Base-by-base conservation (phyloP, 2,329 filamentous ascomycete species). In the Didymellaceae sp. region DNA sequence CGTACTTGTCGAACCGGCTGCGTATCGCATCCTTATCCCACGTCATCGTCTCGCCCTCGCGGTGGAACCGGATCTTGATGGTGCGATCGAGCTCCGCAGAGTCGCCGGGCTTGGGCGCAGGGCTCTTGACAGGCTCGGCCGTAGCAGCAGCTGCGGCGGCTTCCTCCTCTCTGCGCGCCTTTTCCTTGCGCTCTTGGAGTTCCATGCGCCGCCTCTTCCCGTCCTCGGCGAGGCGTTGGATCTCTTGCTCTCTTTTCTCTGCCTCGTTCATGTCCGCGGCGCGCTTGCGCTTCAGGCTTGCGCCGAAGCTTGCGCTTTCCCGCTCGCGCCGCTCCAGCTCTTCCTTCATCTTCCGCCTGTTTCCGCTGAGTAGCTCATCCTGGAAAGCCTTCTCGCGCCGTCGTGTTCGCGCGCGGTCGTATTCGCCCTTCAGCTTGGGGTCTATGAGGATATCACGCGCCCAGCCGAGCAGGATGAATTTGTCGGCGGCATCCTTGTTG, bases 361-460 rank as follows among this genome's bases (percentile, higher is more conserved):
- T 83, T 38, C 85, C 85, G 62, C 90, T 86, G 75, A 96, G 88
- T 54, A 87, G 80, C 42, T 89, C 86, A 63, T 87, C 82, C 73
- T 91, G 85, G 66, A 85, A 80, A 70, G 84, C 83, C 67, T 87
- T 87, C 67, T 89, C 83, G 51, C 87, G 77, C 55, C 84, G 81
- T 30, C 90, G 89, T 63, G 87, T 84, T 34, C 90, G 84, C 55
- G 87, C 85, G 68, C 84, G 82, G 67, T 96, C 90, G 77, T 97
- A 96, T 45, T 87, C 84, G 40, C 84, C 82, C 52, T 90, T 89
- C 28, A 90, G 82, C 11, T 81, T 82, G 0, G 84, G 75, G 57
- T 91, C 87, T 21, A 85, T 83, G 2, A 97, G 83, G 2, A 97
- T 84, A 74, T 95, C 91, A 68, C 90, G 86, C n/a, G 91, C 92